phyloP scores from a whole-genome alignment of 2,329 filamentous ascomycete genomes.

The Fusarium udum region DNA sequence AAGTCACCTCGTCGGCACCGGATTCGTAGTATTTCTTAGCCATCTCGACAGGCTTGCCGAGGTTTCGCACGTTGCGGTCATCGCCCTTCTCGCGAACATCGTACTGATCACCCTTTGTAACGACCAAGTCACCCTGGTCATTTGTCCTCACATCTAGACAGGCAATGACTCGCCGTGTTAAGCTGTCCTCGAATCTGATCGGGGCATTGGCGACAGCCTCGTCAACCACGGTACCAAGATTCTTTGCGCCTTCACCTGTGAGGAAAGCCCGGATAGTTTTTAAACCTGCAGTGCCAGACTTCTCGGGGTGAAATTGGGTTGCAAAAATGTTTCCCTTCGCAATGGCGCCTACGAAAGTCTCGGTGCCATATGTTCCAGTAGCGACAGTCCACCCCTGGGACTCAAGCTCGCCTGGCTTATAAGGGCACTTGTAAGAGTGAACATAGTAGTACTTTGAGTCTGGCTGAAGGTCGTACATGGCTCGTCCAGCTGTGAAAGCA shows the following conservation, averaged over 20 bases:
- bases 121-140: conserved; percentile 92
- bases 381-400: conserved; percentile 90
- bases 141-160: conserved; percentile 96
- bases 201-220: conserved; percentile 19
- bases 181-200: conserved; percentile 63
- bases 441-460: conserved; percentile 98
- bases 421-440: conserved; percentile 89
- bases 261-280: conserved; percentile 87
- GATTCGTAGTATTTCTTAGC: conserved; percentile 94
- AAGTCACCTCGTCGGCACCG: conserved; percentile 95
- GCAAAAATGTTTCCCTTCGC: conserved; percentile 86
- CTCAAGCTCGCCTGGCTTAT: conserved; percentile 78
- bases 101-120: conserved; percentile 98
- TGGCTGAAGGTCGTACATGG: conserved; percentile 80
- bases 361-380: conserved; percentile 84
- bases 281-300: conserved; percentile 90
- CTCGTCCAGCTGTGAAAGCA: conserved; percentile 69
- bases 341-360: conserved; percentile 92
- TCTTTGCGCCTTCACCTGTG: conserved; percentile 70
- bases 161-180: conserved; percentile 94
- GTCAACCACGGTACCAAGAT: conserved; percentile 51
- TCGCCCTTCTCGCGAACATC: conserved; percentile 90
- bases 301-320: conserved; percentile 98
- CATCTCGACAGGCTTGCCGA: conserved; percentile 97
- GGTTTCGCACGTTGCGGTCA: conserved; percentile 78